Base-by-base conservation (phyloP, 1,284 basidiomycete genomes). In the Fereydounia khargensis region DNA sequence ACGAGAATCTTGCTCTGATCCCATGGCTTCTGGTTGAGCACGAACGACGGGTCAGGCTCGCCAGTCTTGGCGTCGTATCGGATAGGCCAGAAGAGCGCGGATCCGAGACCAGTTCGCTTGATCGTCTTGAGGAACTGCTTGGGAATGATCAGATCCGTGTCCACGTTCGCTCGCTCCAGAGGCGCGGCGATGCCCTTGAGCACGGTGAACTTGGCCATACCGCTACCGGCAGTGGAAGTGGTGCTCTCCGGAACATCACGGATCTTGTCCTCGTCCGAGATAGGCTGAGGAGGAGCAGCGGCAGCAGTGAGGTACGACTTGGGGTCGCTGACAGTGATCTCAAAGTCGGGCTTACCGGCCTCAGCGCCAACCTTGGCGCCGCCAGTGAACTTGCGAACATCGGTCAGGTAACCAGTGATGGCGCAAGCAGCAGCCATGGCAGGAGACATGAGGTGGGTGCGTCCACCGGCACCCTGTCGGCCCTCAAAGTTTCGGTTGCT, bases 401-500 rank as follows among this genome's bases (percentile, higher is more conserved):
- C 72, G 21, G 70, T 72, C 24, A 74, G 59, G 48, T 73, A 70
- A 6, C 72, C 72, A 1, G 70, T 73, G 10, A 74, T 58, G 8
- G 72, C 72, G 22, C 60, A 63, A 5, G 72, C 72, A 10, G 72
- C 72, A 7, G 72, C 72, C 70, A 73, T 73, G 34, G 72, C 72
- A 3, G 72, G 72, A 25, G 58, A 61, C 68, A 74, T 70, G 16
- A 74, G 47, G 44, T 74, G 72, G 11, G 72, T 74, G 21, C 72
- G 60, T 22, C 72, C 72, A 42, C 70, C 70, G 6, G 68, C 61
- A 22, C 72, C 72, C 45, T 74, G 72, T 13, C 72, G 45, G 23
- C 72, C 72, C 42, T 74, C 72, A 48, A 74, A 74, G 69, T 74
- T 74, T 24, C 72, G 64, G 65, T 74, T 74, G 40, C 68, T 71